Percentiles rank a stretch among this genome's conserved stretches.
Evolutionary conservation across 257 asterid species (phyloP).

Genomic region (Fraxinus cuspidata): DNA sequence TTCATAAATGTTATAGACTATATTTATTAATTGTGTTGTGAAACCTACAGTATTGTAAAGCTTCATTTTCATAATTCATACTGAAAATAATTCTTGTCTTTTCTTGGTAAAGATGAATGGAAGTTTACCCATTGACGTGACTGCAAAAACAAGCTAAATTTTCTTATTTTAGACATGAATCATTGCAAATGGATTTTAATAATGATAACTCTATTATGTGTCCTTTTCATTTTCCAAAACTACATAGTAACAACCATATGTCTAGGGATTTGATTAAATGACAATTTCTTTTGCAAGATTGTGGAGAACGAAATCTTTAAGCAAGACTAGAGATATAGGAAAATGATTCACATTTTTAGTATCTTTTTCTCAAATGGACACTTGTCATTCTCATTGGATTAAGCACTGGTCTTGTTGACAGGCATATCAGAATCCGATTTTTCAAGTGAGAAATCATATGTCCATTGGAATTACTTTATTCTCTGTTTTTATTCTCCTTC

Average conservation of each 20-base stretch:
- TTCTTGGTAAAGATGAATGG: background rate
- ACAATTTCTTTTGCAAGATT: slow-evolving; percentile 1
- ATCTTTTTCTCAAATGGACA: too few species aligned
- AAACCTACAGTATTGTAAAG: background rate
- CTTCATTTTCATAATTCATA: background rate
- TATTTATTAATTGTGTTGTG: background rate
- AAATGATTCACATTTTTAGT: too few species aligned
- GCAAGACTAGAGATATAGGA: too few species aligned
- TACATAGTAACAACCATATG: background rate
- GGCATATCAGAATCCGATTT: too few species aligned
- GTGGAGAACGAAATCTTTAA: too few species aligned
- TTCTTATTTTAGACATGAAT: too few species aligned
- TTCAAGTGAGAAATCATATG: too few species aligned
- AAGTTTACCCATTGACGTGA: background rate
- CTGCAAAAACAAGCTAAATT: background rate
- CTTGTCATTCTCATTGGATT: too few species aligned
- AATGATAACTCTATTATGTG: background rate
- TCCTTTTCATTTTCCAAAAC: background rate
- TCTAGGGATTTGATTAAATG: slow-evolving; percentile 18
- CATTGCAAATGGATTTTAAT: background rate
- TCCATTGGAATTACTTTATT: too few species aligned
- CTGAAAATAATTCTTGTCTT: background rate
- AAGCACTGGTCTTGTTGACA: too few species aligned
- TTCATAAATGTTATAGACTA: background rate
- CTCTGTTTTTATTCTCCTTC: too few species aligned